These are phyloP conservation scores for Phaseolus lunatus DNA, from an alignment of 306 rosid species.

Conservation along the genomic window DNA sequence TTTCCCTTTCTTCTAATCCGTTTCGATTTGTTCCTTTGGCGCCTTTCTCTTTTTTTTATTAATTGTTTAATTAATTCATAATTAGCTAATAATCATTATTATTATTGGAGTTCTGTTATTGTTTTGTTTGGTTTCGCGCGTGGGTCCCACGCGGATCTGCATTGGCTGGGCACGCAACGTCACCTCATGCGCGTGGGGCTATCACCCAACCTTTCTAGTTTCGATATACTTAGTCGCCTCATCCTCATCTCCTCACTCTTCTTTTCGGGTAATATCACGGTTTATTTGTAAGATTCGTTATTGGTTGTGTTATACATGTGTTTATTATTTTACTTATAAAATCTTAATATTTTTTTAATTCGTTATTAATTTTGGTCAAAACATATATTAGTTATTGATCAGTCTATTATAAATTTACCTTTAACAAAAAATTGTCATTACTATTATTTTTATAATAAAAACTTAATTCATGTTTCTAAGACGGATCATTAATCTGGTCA, in stretches of 20 bases:
- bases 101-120: not conserved
- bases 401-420: no score
- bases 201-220: not conserved
- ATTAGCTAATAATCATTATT: no score
- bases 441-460: no score
- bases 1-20: not conserved
- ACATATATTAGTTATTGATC: no score
- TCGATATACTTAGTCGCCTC: not conserved
- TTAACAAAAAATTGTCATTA: no score
- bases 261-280: not conserved
- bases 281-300: no score
- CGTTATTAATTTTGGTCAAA: no score
- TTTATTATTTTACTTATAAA: no score
- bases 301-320: no score
- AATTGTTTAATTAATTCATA: not conserved
- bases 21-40: conserved; percentile 39
- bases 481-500: no score
- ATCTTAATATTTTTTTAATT: no score
- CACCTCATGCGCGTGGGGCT: not conserved
- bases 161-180: conserved; percentile 45
- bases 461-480: no score
- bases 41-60: not conserved
- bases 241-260: not conserved
- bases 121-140: not conserved
- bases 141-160: conserved; percentile 21